Base-by-base conservation (phyloP, 2,329 filamentous ascomycete species). In the Lasiodiplodia hormozganensis region DNA sequence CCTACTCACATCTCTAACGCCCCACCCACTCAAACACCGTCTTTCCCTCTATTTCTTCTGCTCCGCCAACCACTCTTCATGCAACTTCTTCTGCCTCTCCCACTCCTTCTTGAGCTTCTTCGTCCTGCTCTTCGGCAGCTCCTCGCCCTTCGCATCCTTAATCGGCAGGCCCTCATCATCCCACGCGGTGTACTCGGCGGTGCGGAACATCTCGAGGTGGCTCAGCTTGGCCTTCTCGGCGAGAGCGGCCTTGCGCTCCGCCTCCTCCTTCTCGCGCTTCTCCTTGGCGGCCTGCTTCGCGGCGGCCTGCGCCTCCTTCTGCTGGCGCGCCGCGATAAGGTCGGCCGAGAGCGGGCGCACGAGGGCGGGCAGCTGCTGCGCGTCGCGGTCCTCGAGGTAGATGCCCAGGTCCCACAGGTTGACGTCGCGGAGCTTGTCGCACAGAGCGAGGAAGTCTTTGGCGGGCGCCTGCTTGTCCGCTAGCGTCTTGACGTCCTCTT, bases 41-140 rank as follows among this genome's bases (percentile, higher is more conserved):
- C n/a, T 47, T 3, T 47, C 43, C 18, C 43, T 21, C n/a, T 47
- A 49, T 12, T 62, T 57, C 58, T 21, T 31, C 58, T 68, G 49
- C 28, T 43, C 60, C 14, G 51, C 60, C 21, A 23, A n/a, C 67
- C 67, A 91, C 70, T 90, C 88, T 71, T 94, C 90, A 78, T 94
- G 90, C 69, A 87, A 79, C 85, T 95, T 96, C 85, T 94, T 96
- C 83, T 97, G 95, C 77, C 86, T 89, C 74, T 96, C 92, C 92
- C 92, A 97, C 68, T 93, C 90, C 84, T 97, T 97, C 81, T 85
- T 90, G 73, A 97, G 79, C 83, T 93, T 94, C 86, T 97, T 97
- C 62, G 82, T 76, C 76, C 89, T 87, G 69, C 87, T 91, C 84
- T 97, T 97, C 4, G 92, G 87, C 47, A 97, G 85, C 73, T 96